Conservation (phyloP, 2,329 filamentous ascomycete genomes). For the Podosphaera fusca region DNA sequence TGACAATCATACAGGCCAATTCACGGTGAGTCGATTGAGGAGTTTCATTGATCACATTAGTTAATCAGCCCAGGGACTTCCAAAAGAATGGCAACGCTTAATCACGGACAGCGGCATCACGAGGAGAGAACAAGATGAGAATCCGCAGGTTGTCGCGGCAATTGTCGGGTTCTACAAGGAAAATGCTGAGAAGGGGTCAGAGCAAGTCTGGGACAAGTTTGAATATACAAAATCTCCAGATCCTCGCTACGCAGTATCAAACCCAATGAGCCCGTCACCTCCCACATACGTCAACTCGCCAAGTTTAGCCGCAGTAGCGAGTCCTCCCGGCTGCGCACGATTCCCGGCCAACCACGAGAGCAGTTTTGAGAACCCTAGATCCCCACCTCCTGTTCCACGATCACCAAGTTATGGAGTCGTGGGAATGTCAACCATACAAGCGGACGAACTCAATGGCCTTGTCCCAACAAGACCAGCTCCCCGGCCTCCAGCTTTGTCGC, state of each 20-base stretch:
- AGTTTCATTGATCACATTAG: constrained; percentile 4
- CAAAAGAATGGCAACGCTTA: constrained; percentile 92
- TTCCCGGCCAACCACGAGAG: constrained; percentile 78
- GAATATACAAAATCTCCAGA: constrained; percentile 50
- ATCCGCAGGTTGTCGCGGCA: constrained; percentile 86
- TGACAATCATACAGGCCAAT: constrained; percentile 87
- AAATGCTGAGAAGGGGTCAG: constrained; percentile 51
- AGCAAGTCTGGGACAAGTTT: constrained; percentile 89
- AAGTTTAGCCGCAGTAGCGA: constrained; percentile 39
- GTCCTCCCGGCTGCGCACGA: constrained; percentile 61
- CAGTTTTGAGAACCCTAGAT: constrained; percentile 91
- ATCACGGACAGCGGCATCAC: constrained; percentile 91
- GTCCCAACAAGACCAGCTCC: constrained; percentile 71
- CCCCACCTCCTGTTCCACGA: constrained; percentile 67
- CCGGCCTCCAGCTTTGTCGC: constrained; percentile 57
- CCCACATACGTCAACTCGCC: constrained; percentile 12
- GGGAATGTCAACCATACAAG: constrained; percentile 17
- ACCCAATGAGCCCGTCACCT: constrained; percentile 8
- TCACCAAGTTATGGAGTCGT: constrained; percentile 10
- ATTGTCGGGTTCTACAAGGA: constrained; percentile 96
- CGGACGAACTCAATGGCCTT: constrained; percentile 33
- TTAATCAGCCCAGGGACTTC: constrained; percentile 43
- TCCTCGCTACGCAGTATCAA: constrained; percentile 20
- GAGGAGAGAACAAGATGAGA: constrained; percentile 84
- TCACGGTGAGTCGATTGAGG: constrained; percentile 39